Evolutionary conservation across 345 rosid genomes (phyloP), one percentile per base, ranked within the genome.

Genomic region (Brassica napus): DNA sequence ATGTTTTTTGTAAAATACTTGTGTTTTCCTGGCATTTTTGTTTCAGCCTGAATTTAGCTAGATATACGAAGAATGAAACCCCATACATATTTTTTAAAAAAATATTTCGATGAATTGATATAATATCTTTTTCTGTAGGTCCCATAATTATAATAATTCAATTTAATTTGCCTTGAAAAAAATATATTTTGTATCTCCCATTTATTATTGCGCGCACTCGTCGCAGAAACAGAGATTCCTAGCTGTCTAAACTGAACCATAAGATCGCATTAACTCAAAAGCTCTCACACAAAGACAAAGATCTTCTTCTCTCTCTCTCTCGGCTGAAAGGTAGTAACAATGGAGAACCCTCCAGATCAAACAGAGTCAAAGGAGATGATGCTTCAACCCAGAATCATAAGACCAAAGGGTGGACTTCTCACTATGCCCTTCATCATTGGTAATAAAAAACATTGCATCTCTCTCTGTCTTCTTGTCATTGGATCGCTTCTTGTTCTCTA

Each of bases 381-480:
- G 23, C 35, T 44, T 58, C 84, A 66, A 66, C 73, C 73, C 44
- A 59, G 15, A 23, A 69, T 55, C 35, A 84, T 71, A 54, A 68
- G 77, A 78, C 39, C 83, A 72, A 87, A 83, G 80, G 97, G 95
- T 68, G 91, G 95, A 18, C 82, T 90, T 72, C 79, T 87, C 68
- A 89, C 95, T 75, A 84, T 89, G 90, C 95, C 95, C 1, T 90
- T 90, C 85, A 86, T 90, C 65, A 90, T 90, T 77, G 95, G 95
- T 89, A 49, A 49, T 4, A 47, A n/a, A 47, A n/a, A 49, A 14
- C 15, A 49, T 49, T 14, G 5, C 55, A 49, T 14, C 54, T 11
- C 16, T 54, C 34, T 68, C 23, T 42, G 9, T 21, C 18, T 52
- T 54, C 31, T 47, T 35, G 9, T 61, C 42, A 16, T 11, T 0